Conservation (phyloP, 78 protist species). For the Goniomonas avonlea region DNA sequence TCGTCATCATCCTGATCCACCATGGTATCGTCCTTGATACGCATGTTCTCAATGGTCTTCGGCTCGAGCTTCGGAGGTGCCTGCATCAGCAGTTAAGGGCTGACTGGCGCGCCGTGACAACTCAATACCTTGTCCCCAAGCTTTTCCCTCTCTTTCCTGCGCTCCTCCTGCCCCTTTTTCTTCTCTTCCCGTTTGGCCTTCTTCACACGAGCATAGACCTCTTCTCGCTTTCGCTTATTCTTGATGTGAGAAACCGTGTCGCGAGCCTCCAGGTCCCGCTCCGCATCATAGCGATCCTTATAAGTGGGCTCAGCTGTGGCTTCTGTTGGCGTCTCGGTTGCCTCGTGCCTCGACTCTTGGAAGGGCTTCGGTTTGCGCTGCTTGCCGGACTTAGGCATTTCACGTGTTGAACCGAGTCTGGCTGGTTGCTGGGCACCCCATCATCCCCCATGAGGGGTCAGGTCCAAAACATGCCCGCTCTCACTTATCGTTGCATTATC, state of each 20-base stretch:
- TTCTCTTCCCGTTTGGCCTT: not conserved
- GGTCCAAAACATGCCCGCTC: no score
- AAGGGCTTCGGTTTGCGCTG: no score
- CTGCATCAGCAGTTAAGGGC: not conserved
- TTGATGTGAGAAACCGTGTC: not conserved
- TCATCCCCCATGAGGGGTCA: no score
- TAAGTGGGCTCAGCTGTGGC: no score
- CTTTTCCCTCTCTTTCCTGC: slow-evolving; percentile 18
- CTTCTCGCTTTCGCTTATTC: slow-evolving; percentile 15
- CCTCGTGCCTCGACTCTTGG: no score
- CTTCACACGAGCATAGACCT: slow-evolving; percentile 6
- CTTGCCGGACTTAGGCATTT: no score
- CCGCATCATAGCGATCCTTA: no score
- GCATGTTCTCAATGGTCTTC: slow-evolving; percentile 67
- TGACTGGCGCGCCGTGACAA: not conserved
- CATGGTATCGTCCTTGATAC: slow-evolving; percentile 67
- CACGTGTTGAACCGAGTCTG: no score
- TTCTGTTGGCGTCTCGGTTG: no score
- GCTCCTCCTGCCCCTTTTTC: not conserved
- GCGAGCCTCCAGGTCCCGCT: not conserved
- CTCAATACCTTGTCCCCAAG: not conserved
- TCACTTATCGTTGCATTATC: no score
- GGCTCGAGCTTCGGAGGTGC: slow-evolving; percentile 62
- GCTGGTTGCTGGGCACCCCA: no score
- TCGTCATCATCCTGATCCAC: slow-evolving; percentile 64